phyloP scores from a whole-genome alignment of 2,329 filamentous ascomycete species.

The Cercospora sojina region DNA sequence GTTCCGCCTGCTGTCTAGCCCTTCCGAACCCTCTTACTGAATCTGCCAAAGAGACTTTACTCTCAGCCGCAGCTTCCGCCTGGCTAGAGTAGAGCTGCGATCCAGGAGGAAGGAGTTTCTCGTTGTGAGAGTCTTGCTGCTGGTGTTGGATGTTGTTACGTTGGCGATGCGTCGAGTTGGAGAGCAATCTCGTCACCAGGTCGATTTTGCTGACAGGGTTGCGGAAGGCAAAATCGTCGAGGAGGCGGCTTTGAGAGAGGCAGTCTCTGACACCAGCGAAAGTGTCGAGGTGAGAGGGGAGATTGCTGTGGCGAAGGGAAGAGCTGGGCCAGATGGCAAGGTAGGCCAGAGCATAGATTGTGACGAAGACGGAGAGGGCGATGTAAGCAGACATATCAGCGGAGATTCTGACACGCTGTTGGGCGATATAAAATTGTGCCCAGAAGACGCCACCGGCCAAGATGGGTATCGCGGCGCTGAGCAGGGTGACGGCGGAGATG shows the following conservation, averaged over 20 bases:
- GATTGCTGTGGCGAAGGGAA: conserved; percentile 53
- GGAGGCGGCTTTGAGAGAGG: conserved; percentile 68
- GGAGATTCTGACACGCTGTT: conserved; percentile 61
- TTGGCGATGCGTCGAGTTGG: conserved; percentile 49
- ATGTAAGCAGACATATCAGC: conserved; percentile 69
- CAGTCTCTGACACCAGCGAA: conserved; percentile 78
- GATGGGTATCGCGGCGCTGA: conserved; percentile 64
- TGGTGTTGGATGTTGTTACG: conserved; percentile 38
- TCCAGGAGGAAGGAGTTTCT: conserved; percentile 11
- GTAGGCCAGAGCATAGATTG: conserved; percentile 66
- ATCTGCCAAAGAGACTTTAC: conserved; percentile 35
- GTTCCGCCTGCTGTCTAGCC: conserved; percentile 25
- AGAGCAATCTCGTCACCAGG: conserved; percentile 67
- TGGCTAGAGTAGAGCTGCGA: neutral
- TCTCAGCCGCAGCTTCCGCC: conserved; percentile 22
- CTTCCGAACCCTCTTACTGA: conserved; percentile 36
- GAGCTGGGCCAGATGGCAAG: conserved; percentile 67
- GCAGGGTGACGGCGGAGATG: conserved; percentile 58
- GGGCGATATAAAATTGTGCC: conserved; percentile 60
- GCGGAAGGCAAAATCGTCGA: conserved; percentile 71
- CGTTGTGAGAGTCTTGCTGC: conserved; percentile 12
- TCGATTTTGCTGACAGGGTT: conserved; percentile 66
- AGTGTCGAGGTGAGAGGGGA: conserved; percentile 57
- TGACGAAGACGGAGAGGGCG: conserved; percentile 71
- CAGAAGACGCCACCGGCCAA: conserved; percentile 71